phyloP scores from a whole-genome alignment of 352 stramenopile species.

The Phytopythium oedochilum region DNA sequence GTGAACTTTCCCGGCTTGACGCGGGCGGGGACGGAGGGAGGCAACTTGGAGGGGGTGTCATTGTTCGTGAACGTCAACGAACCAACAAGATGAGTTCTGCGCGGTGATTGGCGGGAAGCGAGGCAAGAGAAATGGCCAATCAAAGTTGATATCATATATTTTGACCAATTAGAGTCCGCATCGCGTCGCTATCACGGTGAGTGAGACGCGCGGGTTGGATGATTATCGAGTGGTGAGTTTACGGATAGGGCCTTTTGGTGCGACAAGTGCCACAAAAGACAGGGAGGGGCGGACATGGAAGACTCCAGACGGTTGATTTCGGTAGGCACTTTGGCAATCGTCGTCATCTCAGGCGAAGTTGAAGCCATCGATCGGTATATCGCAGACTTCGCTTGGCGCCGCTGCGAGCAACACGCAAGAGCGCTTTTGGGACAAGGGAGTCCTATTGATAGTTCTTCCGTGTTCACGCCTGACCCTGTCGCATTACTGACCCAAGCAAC shows the following conservation, averaged over 20 bases:
- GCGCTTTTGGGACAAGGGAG: too few species aligned
- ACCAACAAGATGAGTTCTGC: background rate
- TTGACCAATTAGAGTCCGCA: background rate
- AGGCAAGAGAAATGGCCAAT: background rate
- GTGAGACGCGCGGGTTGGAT: background rate
- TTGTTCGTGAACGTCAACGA: background rate
- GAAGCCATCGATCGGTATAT: too few species aligned
- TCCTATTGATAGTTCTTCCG: background rate
- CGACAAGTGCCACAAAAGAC: background rate
- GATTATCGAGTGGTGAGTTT: background rate
- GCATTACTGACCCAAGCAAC: background rate
- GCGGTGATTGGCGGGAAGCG: background rate
- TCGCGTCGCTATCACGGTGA: background rate
- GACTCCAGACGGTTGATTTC: too few species aligned
- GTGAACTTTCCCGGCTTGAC: background rate
- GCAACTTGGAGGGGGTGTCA: background rate
- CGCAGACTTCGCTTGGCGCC: background rate
- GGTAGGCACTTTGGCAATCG: background rate
- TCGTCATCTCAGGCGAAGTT: background rate
- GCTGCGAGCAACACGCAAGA: too few species aligned
- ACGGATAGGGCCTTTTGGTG: background rate
- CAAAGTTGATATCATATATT: background rate
- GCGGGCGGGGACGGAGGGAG: background rate
- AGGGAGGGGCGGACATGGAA: background rate
- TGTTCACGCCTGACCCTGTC: background rate